Evolutionary conservation across 352 stramenopile genomes (phyloP).

Genomic region (Phytophthora sojae): DNA sequence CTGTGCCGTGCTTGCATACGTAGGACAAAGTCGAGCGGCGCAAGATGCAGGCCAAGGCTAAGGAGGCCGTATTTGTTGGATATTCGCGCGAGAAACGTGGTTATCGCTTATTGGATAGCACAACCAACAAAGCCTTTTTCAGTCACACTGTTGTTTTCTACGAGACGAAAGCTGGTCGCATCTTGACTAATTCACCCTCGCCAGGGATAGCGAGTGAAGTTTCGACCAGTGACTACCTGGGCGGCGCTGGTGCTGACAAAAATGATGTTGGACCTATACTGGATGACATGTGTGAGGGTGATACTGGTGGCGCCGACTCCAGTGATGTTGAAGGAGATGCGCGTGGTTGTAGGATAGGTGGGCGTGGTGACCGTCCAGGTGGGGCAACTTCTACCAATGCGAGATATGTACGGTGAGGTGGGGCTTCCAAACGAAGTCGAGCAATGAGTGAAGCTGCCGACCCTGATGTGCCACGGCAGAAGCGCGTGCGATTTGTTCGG

Average conservation of each 20-base stretch:
- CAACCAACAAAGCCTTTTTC: neutral
- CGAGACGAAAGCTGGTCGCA: neutral
- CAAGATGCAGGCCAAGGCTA: neutral
- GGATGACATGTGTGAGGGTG: neutral
- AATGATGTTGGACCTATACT: neutral
- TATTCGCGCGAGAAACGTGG: neutral
- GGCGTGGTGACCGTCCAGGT: neutral
- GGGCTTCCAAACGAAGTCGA: neutral
- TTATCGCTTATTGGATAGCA: neutral
- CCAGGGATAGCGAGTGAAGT: neutral
- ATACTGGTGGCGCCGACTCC: neutral
- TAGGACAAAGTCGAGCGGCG: slow-evolving; percentile 5
- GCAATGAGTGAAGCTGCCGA: too few relatives aligned
- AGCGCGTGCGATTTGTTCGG: neutral
- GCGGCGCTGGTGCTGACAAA: neutral
- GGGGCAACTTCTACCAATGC: neutral
- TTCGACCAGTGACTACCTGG: neutral
- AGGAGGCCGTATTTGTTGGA: neutral
- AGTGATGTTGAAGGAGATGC: too few relatives aligned
- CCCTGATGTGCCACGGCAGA: neutral
- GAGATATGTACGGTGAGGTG: neutral
- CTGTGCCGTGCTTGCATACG: slow-evolving; percentile 12
- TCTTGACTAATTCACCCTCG: neutral
- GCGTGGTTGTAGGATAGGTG: too few relatives aligned
- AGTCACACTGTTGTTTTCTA: neutral